These are phyloP conservation scores for Annulohypoxylon nitens DNA, from an alignment of 495 filamentous ascomycete genomes.

Conservation along the genomic window DNA sequence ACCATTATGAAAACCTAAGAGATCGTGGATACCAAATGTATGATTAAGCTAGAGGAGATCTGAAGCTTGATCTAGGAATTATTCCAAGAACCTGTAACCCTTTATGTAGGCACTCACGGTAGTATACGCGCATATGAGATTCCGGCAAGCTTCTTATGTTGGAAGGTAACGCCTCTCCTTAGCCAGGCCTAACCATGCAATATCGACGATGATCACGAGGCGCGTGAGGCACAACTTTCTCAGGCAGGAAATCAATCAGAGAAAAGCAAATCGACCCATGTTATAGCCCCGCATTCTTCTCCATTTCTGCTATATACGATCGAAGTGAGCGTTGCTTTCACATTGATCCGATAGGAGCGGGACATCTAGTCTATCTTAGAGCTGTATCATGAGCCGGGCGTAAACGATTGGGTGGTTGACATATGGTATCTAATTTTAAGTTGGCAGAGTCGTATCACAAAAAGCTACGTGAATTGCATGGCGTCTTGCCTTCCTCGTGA, in stretches of 20 bases:
- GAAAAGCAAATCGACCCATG: slow-evolving; percentile 6
- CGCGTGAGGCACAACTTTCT: slow-evolving; percentile 7
- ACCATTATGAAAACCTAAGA: slow-evolving; percentile 25
- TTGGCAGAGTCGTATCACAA: slow-evolving; percentile 17
- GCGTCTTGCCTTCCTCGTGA: slow-evolving; percentile 6
- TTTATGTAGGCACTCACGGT: neutral
- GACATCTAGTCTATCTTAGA: slow-evolving; percentile 26
- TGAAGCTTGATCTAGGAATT: neutral
- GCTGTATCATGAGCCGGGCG: slow-evolving; percentile 20
- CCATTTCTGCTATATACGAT: slow-evolving; percentile 19
- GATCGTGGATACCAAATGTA: neutral
- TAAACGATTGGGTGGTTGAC: slow-evolving; percentile 22
- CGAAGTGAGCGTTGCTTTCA: neutral
- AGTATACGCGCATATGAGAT: neutral
- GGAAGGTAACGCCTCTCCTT: slow-evolving; percentile 25
- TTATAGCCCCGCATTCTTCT: slow-evolving; percentile 33
- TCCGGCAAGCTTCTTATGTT: slow-evolving; percentile 29
- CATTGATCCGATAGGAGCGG: slow-evolving; percentile 33
- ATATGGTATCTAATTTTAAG: slow-evolving; percentile 26
- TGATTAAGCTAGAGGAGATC: neutral
- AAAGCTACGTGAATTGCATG: slow-evolving; percentile 1
- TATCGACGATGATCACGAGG: slow-evolving; percentile 16
- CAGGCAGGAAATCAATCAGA: slow-evolving; percentile 21
- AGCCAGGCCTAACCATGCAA: slow-evolving; percentile 9
- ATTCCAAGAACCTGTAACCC: neutral